phyloP scores from a whole-genome alignment of 1,139 yeast species.

The Wickerhamomyces sp. region DNA sequence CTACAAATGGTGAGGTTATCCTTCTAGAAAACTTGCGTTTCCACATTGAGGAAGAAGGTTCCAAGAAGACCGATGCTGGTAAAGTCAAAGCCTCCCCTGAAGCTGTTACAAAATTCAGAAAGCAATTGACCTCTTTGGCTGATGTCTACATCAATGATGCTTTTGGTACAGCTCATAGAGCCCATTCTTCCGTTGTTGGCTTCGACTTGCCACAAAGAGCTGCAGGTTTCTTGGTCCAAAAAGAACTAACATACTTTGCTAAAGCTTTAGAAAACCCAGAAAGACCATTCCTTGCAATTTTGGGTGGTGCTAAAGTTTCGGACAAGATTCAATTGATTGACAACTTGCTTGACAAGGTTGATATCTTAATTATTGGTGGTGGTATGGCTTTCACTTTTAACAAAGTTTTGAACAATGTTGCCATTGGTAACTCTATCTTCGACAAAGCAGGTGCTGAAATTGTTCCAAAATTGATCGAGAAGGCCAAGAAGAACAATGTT shows the following conservation, averaged over 20 bases:
- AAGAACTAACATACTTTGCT: constrained; percentile 93
- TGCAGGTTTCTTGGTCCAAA: constrained; percentile 94
- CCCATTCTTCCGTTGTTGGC: constrained; percentile 98
- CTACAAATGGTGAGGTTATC: constrained; percentile 60
- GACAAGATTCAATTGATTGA: constrained; percentile 97
- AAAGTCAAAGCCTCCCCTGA: constrained; percentile 86
- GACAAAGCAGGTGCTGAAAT: constrained; percentile 93
- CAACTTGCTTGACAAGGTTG: constrained; percentile 92
- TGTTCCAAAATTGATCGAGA: constrained; percentile 81
- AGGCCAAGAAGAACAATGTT: constrained; percentile 93
- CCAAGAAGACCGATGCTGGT: constrained; percentile 81
- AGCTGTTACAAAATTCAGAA: constrained; percentile 79
- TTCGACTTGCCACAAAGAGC: constrained; percentile 90
- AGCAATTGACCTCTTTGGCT: constrained; percentile 80
- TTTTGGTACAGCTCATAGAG: constrained; percentile 98
- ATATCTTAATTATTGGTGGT: constrained; percentile 90
- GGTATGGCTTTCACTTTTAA: constrained; percentile 99
- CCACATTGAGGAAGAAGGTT: constrained; percentile 97
- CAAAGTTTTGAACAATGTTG: constrained; percentile 79
- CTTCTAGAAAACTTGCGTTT: constrained; percentile 92
- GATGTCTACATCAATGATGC: constrained; percentile 97
- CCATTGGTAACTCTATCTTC: constrained; percentile 84
- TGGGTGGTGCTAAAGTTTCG: constrained; percentile 98
- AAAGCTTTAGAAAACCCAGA: constrained; percentile 96
- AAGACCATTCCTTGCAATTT: constrained; percentile 95